phyloP scores from a whole-genome alignment of 148 eudicot genomes.

The Camellia lanceoleosa region DNA sequence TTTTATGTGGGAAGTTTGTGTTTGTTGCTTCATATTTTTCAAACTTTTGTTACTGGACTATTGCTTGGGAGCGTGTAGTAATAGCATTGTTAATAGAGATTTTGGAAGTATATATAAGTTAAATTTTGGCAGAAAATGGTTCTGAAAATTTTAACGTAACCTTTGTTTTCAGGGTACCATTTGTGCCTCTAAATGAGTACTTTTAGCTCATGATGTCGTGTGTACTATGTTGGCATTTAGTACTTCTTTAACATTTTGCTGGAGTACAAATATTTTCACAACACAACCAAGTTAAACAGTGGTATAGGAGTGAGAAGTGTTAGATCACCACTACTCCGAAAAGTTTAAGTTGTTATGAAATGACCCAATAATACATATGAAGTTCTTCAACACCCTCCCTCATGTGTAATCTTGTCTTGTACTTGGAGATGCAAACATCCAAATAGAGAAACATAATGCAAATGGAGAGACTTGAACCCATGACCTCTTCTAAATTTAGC shows the following conservation, averaged over 20 bases:
- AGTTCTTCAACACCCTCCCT: too few relatives aligned
- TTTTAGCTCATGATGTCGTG: neutral
- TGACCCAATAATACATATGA: too few relatives aligned
- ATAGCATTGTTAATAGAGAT: neutral
- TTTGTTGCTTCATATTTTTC: neutral
- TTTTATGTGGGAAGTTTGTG: conserved; percentile 3
- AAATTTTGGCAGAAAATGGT: neutral
- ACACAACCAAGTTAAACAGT: conserved; percentile 6
- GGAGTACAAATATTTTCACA: neutral
- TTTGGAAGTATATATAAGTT: neutral
- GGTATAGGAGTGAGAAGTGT: neutral
- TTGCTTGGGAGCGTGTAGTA: neutral
- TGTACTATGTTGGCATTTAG: neutral
- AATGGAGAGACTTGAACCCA: too few relatives aligned
- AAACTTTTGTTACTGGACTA: neutral
- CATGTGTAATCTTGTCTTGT: too few relatives aligned
- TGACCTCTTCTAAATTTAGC: too few relatives aligned
- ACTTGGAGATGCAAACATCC: too few relatives aligned
- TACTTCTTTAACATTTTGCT: neutral
- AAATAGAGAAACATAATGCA: too few relatives aligned
- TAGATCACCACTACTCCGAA: too few relatives aligned
- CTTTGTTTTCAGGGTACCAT: neutral
- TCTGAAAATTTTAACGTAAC: neutral
- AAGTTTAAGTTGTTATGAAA: too few relatives aligned
- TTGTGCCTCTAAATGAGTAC: neutral